Evolutionary conservation across 176 grass and related monocot genomes (phyloP).

Genomic region (Cymbopogon citratus): DNA sequence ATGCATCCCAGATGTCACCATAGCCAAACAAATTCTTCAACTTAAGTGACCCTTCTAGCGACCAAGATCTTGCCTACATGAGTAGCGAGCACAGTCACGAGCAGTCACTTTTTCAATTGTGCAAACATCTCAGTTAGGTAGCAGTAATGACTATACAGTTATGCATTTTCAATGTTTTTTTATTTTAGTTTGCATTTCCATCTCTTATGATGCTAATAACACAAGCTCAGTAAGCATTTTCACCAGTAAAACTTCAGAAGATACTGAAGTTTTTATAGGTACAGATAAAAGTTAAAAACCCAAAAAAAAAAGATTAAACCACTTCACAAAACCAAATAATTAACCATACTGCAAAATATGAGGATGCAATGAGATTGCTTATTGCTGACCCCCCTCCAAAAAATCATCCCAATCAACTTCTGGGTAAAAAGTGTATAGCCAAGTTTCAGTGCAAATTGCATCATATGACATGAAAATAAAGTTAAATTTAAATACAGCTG

Average conservation of each 20-base stretch:
- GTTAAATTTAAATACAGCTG: background rate
- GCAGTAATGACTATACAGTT: background rate
- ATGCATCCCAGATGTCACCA: no score
- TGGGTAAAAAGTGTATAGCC: background rate
- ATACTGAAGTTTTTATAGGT: background rate
- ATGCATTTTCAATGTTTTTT: background rate
- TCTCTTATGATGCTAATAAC: background rate
- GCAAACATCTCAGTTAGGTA: background rate
- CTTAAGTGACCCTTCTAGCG: slow-evolving; percentile 70
- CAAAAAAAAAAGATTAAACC: background rate
- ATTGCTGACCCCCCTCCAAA: background rate
- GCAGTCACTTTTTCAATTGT: slow-evolving; percentile 26
- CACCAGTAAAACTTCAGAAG: background rate
- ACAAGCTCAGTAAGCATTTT: background rate
- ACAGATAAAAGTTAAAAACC: background rate
- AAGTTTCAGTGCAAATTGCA: background rate
- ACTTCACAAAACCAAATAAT: background rate
- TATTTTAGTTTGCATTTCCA: background rate
- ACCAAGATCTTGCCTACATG: slow-evolving; percentile 66
- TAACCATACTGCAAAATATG: background rate
- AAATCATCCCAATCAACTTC: background rate
- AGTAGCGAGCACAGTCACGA: background rate
- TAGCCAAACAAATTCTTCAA: slow-evolving; percentile 85
- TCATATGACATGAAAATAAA: background rate
- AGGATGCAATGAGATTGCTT: background rate